Evolutionary conservation across 768 basidiomycete species (phyloP).

Genomic region (Hydnum rufescens): DNA sequence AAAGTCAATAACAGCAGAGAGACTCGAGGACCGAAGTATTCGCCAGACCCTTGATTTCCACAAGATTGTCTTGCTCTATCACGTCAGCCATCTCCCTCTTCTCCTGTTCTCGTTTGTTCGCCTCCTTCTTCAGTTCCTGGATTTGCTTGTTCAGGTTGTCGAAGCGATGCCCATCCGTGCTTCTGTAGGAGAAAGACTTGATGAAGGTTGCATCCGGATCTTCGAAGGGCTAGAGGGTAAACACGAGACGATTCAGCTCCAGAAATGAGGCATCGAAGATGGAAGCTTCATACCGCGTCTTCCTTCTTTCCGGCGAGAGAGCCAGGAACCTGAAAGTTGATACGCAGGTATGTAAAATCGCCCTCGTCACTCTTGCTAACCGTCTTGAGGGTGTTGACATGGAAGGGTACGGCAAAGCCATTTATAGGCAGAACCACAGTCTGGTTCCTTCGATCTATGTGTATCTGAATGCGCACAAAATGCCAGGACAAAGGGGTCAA

Average conservation of each 20-base stretch:
- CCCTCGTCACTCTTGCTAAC: constrained; percentile 95
- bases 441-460: constrained; percentile 75
- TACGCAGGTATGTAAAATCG: constrained; percentile 81
- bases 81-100: constrained; percentile 98
- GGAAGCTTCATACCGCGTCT: constrained; percentile 47
- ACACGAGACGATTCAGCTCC: not conserved
- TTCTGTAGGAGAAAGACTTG: constrained; percentile 86
- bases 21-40: not conserved
- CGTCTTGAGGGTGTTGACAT: constrained; percentile 97
- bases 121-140: constrained; percentile 87
- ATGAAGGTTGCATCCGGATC: constrained; percentile 93
- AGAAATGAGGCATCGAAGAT: constrained; percentile 4
- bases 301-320: constrained; percentile 97
- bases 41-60: constrained; percentile 60
- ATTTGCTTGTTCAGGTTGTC: constrained; percentile 80
- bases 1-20: not conserved
- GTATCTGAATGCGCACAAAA: constrained; percentile 34
- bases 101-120: constrained; percentile 92
- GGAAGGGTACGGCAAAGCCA: constrained; percentile 92
- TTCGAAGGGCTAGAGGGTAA: constrained; percentile 57
- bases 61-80: constrained; percentile 76
- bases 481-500: too few relatives aligned
- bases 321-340: constrained; percentile 97
- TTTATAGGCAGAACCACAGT: constrained; percentile 85
- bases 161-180: constrained; percentile 74